Percentiles rank a stretch among this genome's conserved stretches.
These are phyloP conservation scores for Borealophlyctis nickersoniae DNA, from an alignment of 192 early-diverging fungal species.

Conservation along the genomic window DNA sequence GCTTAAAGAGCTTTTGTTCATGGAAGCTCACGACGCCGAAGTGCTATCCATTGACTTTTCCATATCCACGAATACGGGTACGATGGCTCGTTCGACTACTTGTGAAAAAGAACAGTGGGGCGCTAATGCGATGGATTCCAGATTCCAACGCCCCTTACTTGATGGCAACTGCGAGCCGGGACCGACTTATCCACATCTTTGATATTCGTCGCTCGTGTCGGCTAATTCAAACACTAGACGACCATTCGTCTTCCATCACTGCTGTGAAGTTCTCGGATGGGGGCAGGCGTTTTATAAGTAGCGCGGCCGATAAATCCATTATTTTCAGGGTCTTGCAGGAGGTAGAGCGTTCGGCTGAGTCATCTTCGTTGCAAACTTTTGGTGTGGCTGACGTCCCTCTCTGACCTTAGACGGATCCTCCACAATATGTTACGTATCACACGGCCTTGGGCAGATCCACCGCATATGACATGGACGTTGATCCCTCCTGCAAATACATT, in stretches of 20 bases:
- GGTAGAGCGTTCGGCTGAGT: too few relatives aligned
- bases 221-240: conserved; percentile 74
- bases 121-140: not conserved
- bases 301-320: conserved; percentile 78
- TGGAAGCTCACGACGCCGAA: conserved; percentile 78
- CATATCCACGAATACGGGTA: too few relatives aligned
- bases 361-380: too few relatives aligned
- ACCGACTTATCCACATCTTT: conserved; percentile 76
- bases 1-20: conserved; percentile 57
- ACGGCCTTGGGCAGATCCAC: conserved; percentile 67
- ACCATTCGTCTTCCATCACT: conserved; percentile 82
- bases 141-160: conserved; percentile 18
- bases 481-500: conserved; percentile 49
- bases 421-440: too few relatives aligned
- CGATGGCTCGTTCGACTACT: too few relatives aligned
- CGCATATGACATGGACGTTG: conserved; percentile 70
- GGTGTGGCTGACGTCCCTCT: too few relatives aligned
- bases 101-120: too few relatives aligned
- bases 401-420: too few relatives aligned
- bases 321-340: conserved; percentile 72
- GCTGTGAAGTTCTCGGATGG: conserved; percentile 63
- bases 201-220: conserved; percentile 53
- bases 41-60: conserved; percentile 75
- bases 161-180: conserved; percentile 72
- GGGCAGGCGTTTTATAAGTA: conserved; percentile 69